phyloP scores from a whole-genome alignment of 1,139 yeast species.

The Citeromyces hawaiiensis region DNA sequence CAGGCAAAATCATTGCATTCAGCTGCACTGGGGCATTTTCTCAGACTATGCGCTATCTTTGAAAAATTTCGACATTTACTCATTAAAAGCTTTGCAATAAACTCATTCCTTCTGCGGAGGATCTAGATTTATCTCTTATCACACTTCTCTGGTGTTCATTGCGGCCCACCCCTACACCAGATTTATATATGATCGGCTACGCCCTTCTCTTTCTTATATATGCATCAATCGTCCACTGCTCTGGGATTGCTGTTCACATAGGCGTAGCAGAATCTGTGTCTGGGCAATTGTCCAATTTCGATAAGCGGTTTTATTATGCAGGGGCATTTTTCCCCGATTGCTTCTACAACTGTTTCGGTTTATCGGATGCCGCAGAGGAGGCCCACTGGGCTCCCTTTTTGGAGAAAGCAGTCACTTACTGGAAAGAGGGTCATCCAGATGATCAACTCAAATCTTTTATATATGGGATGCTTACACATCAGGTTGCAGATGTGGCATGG shows the following conservation, averaged over 20 bases:
- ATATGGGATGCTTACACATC: constrained; percentile 41
- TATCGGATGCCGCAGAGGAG: constrained; percentile 37
- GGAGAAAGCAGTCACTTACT: constrained; percentile 14
- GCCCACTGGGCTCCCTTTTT: constrained; percentile 58
- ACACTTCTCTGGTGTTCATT: no score
- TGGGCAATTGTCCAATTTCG: neutral
- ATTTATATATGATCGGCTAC: no score
- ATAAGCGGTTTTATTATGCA: constrained; percentile 14
- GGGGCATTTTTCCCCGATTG: constrained; percentile 58
- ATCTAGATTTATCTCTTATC: no score
- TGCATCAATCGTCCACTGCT: no score
- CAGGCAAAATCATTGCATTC: no score
- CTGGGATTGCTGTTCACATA: constrained; percentile 22
- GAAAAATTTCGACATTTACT: no score
- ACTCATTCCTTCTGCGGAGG: no score
- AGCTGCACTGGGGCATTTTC: no score
- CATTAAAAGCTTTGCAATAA: no score
- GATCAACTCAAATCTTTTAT: constrained; percentile 31
- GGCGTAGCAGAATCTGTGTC: constrained; percentile 23
- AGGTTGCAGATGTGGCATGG: constrained; percentile 48
- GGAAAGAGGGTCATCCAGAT: constrained; percentile 9
- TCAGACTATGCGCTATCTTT: no score
- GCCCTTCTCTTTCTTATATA: no score
- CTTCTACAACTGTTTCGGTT: constrained; percentile 37
- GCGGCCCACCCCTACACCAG: no score